Evolutionary conservation across 805 yeast genomes (phyloP).

Genomic region (Candida dendrica): DNA sequence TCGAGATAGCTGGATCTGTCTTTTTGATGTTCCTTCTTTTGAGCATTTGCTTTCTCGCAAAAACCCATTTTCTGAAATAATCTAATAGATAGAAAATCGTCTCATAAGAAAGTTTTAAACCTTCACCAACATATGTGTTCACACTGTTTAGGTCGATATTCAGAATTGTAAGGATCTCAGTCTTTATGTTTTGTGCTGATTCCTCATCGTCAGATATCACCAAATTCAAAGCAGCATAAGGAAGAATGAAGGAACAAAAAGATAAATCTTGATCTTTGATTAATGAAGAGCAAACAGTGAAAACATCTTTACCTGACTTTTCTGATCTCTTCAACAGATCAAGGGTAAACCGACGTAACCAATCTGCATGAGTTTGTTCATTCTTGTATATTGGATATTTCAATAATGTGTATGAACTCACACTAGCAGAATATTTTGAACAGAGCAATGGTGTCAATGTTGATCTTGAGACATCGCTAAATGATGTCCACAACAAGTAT

Average conservation of each 20-base stretch:
- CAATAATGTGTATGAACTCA: slow-evolving; percentile 36
- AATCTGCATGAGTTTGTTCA: slow-evolving; percentile 49
- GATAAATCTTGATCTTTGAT: slow-evolving; percentile 65
- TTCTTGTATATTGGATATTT: slow-evolving; percentile 59
- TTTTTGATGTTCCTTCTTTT: slow-evolving; percentile 14
- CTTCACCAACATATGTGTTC: slow-evolving; percentile 51
- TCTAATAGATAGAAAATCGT: slow-evolving; percentile 75
- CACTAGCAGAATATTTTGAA: slow-evolving; percentile 57
- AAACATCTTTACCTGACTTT: slow-evolving; percentile 33
- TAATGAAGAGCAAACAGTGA: slow-evolving; percentile 55
- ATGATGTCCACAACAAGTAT: slow-evolving; percentile 47
- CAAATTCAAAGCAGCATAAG: slow-evolving; percentile 65
- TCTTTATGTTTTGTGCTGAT: slow-evolving; percentile 33
- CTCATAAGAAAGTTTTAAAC: slow-evolving; percentile 58
- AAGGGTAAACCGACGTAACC: slow-evolving; percentile 68
- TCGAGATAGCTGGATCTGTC: slow-evolving; percentile 22
- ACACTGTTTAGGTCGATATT: slow-evolving; percentile 35
- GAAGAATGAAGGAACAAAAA: slow-evolving; percentile 64
- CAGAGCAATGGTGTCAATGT: slow-evolving; percentile 69
- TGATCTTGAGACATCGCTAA: slow-evolving; percentile 60
- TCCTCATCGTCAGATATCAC: slow-evolving; percentile 40
- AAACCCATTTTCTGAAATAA: slow-evolving; percentile 71
- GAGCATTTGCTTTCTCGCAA: slow-evolving; percentile 15
- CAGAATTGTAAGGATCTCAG: slow-evolving; percentile 58
- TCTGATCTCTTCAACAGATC: slow-evolving; percentile 46